These are phyloP conservation scores for Pseudisothecium myosuroides DNA, from an alignment of 225 moss, liverwort and hornwort genomes.

Conservation along the genomic window DNA sequence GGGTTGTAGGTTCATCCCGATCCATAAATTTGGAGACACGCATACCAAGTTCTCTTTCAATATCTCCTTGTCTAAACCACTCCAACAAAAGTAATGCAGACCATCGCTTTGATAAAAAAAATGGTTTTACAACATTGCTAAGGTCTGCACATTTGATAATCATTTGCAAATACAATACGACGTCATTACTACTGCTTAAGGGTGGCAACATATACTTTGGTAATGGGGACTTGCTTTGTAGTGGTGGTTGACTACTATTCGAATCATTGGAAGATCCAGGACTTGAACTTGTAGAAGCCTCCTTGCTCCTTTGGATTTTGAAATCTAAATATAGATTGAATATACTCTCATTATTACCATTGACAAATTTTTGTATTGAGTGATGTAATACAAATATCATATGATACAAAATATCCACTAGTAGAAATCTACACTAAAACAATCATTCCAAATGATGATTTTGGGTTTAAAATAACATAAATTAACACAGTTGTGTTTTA, in stretches of 20 bases:
- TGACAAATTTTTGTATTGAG: not conserved
- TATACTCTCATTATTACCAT: not conserved
- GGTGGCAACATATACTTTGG: slow-evolving; percentile 40
- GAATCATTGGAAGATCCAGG: not conserved
- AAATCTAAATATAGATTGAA: not conserved
- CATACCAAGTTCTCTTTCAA: slow-evolving; percentile 81
- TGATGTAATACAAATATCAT: not conserved
- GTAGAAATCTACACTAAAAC: not conserved
- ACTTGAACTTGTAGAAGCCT: slow-evolving; percentile 1
- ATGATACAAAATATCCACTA: not conserved
- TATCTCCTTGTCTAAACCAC: slow-evolving; percentile 99
- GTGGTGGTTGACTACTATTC: not conserved
- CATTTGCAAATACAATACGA: slow-evolving; percentile 64
- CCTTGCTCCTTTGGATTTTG: not conserved
- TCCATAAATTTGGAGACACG: slow-evolving; percentile 94
- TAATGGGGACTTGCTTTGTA: not conserved
- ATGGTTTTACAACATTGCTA: slow-evolving; percentile 96
- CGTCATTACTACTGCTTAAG: slow-evolving; percentile 64
- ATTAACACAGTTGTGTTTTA: rapidly evolving
- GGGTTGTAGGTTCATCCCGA: slow-evolving; percentile 70
- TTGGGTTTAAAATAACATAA: not conserved
- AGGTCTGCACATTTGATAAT: slow-evolving; percentile 96
- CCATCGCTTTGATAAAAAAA: slow-evolving; percentile 90
- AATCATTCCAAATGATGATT: rapidly evolving
- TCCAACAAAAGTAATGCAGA: slow-evolving; percentile 75